These are phyloP conservation scores for Aurifilum marmelostoma DNA, from an alignment of 2,329 filamentous ascomycete species.

Conservation along the genomic window DNA sequence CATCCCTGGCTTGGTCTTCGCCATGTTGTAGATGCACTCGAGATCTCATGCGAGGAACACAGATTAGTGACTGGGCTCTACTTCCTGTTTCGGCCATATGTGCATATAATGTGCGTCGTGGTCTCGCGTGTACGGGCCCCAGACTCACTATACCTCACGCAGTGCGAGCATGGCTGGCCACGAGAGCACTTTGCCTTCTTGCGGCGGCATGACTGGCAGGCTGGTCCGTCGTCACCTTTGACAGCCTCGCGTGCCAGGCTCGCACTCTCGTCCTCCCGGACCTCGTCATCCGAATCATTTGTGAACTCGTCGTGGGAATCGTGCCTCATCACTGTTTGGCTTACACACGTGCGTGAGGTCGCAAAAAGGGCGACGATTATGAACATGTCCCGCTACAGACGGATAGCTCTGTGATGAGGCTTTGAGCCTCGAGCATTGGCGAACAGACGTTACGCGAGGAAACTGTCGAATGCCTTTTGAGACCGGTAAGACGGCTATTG, in stretches of 20 bases:
- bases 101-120: too few species aligned
- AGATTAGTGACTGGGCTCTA: too few species aligned
- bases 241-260: too few species aligned
- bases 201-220: conserved; percentile 47
- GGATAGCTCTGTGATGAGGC: too few species aligned
- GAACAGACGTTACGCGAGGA: too few species aligned
- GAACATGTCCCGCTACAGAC: not conserved
- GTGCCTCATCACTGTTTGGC: not conserved
- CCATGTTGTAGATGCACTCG: conserved; percentile 42
- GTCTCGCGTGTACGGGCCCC: too few species aligned
- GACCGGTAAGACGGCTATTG: too few species aligned
- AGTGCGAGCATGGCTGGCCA: conserved; percentile 47
- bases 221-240: not conserved
- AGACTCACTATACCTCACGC: conserved; percentile 37
- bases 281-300: not conserved
- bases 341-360: too few species aligned
- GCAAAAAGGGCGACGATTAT: not conserved
- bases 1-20: conserved; percentile 39
- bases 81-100: too few species aligned
- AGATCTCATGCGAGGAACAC: conserved; percentile 26
- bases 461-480: too few species aligned
- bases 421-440: too few species aligned
- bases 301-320: not conserved
- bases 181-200: conserved; percentile 50
- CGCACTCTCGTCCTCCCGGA: not conserved